Conservation (phyloP, 176 grass and related monocot species). For the Alopecurus myosuroides region DNA sequence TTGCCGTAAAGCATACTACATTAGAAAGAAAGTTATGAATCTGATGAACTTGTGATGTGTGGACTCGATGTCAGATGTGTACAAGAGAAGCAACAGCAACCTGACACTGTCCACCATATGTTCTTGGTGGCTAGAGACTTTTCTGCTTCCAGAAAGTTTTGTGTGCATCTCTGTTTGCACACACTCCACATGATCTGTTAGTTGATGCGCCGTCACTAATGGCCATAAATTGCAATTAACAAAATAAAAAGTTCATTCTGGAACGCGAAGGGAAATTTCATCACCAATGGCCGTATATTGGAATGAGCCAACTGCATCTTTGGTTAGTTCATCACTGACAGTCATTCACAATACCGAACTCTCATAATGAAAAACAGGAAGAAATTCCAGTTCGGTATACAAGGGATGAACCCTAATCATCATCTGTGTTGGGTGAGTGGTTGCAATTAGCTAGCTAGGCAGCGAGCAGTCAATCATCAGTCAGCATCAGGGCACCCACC, state of each 20-base stretch:
- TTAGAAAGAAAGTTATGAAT: background rate
- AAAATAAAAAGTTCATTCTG: too few species aligned
- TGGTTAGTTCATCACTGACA: background rate
- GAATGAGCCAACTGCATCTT: background rate
- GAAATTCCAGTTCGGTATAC: background rate
- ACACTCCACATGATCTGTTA: background rate
- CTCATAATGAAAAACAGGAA: background rate
- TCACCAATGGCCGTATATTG: background rate
- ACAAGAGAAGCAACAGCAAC: conserved; percentile 28
- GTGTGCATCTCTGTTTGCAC: background rate
- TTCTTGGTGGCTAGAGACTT: background rate
- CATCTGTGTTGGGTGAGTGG: background rate
- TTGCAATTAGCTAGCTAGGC: background rate
- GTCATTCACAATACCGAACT: background rate
- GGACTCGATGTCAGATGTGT: background rate
- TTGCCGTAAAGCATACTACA: background rate
- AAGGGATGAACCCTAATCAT: background rate
- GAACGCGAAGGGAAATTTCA: too few species aligned
- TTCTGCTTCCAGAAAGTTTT: background rate
- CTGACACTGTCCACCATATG: background rate
- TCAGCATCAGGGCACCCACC: background rate
- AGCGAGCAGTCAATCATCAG: background rate
- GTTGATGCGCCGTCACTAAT: background rate
- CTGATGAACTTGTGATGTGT: background rate
- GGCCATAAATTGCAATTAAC: too few species aligned